Evolutionary conservation across 225 moss, liverwort and hornwort species (phyloP), one percentile per base, ranked within the genome.

Genomic region (Pseudisothecium myosuroides): DNA sequence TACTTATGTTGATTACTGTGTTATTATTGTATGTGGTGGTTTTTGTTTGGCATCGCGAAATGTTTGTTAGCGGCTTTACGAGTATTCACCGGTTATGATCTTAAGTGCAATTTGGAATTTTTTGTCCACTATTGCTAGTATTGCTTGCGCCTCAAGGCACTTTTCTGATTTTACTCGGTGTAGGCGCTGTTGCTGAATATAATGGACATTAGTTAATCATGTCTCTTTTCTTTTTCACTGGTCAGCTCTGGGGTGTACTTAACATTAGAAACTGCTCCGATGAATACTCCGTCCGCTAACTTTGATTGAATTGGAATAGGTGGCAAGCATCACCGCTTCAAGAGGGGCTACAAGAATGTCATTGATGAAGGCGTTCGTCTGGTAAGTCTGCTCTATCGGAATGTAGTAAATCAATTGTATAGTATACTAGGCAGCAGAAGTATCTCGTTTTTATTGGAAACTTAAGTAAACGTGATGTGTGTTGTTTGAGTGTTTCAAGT

Each of bases 291-390:
- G 75, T 80, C 34, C 76, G 39, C 84, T 89, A n/a, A 81, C 36
- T 76, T 72, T 85, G 22, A 87, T 84, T 91, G 88, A 45, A 88
- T 54, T 86, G 64, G 64, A 89, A 87, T 88, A 98, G 98, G 98
- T 88, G 98, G 98, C 64, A 97, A 97, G 88, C 98, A 98, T 94
- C 98, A 97, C 87, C 97, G 98, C 37, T 98, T 98, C 89, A 98
- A 98, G 89, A 96, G 98, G 91, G 98, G 98, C 76, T 98, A 98
- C 88, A 97, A 92, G 87, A 98, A 98, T 90, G 97, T 98, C 69
- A 98, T 98, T 34, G 98, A 98, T 80, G 98, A 98, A 94, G 98
- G 98, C 81, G 90, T 97, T 84, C 96, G 98, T 61, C 90, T 98
- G 95, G 98, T 98, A 85, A 88, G 92, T 89, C 61, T 87, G 67